A percentile compares a stretch with the other conserved stretches of the same genome.
Evolutionary conservation across 192 early-diverging fungal species (phyloP).

Genomic region (Backusella parvicylindrica): DNA sequence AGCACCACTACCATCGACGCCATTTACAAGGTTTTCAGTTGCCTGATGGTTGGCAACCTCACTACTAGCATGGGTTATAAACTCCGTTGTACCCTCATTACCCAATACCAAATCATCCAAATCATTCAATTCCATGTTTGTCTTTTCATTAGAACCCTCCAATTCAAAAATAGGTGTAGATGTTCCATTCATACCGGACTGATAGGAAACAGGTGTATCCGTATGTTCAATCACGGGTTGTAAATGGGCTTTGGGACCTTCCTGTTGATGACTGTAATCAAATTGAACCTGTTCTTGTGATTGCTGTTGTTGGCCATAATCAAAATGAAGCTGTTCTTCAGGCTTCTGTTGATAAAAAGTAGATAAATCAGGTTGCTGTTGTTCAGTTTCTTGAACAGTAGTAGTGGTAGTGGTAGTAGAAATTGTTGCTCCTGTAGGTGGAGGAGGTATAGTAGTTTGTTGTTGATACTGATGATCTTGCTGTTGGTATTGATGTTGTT

Average conservation of each 20-base stretch:
- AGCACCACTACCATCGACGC: not conserved
- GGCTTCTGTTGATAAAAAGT: not conserved
- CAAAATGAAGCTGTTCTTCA: not conserved
- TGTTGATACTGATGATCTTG: not conserved
- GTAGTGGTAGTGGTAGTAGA: not conserved
- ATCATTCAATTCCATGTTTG: not conserved
- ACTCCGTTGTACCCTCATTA: not conserved
- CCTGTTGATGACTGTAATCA: not conserved
- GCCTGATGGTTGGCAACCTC: not conserved
- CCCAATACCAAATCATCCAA: slow-evolving; percentile 24
- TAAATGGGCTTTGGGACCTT: not conserved
- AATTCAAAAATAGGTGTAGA: not conserved
- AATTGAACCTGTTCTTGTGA: not conserved
- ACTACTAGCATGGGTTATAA: not conserved
- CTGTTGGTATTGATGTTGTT: not conserved
- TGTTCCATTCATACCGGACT: not conserved
- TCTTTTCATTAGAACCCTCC: not conserved
- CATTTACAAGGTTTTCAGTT: not conserved
- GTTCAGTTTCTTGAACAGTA: not conserved
- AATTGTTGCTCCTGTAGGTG: not conserved
- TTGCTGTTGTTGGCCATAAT: not conserved
- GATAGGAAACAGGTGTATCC: not conserved
- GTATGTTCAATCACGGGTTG: not conserved
- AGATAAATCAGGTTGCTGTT: not conserved
- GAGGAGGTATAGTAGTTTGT: not conserved